These are phyloP conservation scores for Thraustotheca clavata DNA, from an alignment of 352 stramenopile species.

Conservation along the genomic window DNA sequence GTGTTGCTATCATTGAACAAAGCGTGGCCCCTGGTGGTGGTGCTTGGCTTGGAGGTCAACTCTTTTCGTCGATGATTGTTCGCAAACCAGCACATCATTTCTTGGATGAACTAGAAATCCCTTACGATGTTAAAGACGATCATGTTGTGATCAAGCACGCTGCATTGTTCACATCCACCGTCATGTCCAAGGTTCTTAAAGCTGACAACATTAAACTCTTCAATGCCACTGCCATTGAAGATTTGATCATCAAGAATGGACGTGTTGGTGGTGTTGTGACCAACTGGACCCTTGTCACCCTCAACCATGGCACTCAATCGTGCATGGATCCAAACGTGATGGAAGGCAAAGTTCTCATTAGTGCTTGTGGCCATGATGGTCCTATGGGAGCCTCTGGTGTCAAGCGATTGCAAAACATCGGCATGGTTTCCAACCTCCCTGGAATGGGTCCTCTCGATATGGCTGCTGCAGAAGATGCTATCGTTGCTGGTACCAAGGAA, in stretches of 20 bases:
- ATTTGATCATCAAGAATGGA: constrained; percentile 56
- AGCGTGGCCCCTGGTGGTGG: constrained; percentile 44
- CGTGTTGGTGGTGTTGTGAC: constrained; percentile 52
- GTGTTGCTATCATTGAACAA: constrained; percentile 55
- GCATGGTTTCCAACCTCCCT: constrained; percentile 46
- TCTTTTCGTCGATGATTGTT: constrained; percentile 63
- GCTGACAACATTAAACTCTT: constrained; percentile 61
- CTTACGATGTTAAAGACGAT: constrained; percentile 53
- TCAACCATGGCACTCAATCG: constrained; percentile 60
- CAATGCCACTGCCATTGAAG: constrained; percentile 60
- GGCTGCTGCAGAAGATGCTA: constrained; percentile 48
- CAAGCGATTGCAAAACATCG: constrained; percentile 57
- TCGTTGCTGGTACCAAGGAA: constrained; percentile 52
- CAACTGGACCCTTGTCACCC: constrained; percentile 58
- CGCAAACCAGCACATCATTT: constrained; percentile 53
- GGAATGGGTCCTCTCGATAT: constrained; percentile 56
- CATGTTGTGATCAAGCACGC: constrained; percentile 62
- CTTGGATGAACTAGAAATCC: constrained; percentile 56
- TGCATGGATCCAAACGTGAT: constrained; percentile 70
- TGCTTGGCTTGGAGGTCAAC: constrained; percentile 49
- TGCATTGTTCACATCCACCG: constrained; percentile 51
- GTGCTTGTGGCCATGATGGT: constrained; percentile 47
- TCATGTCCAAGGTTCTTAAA: constrained; percentile 49
- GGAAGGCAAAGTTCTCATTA: constrained; percentile 60
- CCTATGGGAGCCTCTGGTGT: constrained; percentile 55